Conservation (phyloP, 495 filamentous ascomycete genomes). For the Xylaria bambusicola region DNA sequence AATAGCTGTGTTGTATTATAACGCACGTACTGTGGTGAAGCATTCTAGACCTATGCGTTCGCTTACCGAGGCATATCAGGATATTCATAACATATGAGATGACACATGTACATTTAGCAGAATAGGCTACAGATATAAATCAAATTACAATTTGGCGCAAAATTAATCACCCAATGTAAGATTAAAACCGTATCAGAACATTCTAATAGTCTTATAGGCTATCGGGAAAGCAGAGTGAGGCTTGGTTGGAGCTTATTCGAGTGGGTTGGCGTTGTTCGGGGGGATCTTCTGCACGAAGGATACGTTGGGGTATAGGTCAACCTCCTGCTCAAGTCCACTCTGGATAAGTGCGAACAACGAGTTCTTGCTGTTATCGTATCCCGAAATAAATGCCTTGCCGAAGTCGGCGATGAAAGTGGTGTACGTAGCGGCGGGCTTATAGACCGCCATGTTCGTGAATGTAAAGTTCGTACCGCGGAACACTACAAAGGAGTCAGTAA, state of each 20-base stretch:
- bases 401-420: slow-evolving; percentile 8
- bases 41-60: too few relatives aligned
- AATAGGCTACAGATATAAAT: too few relatives aligned
- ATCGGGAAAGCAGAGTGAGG: background rate
- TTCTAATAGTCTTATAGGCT: too few relatives aligned
- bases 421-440: slow-evolving; percentile 11
- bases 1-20: too few relatives aligned
- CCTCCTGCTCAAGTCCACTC: slow-evolving; percentile 1
- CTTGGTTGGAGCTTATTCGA: background rate
- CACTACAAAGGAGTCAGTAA: too few relatives aligned
- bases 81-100: too few relatives aligned
- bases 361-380: background rate
- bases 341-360: slow-evolving; percentile 4
- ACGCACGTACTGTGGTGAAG: too few relatives aligned
- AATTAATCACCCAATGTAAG: too few relatives aligned
- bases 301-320: slow-evolving; percentile 8
- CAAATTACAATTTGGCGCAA: too few relatives aligned
- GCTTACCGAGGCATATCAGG: too few relatives aligned
- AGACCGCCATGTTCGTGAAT: slow-evolving; percentile 14
- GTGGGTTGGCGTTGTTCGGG: background rate
- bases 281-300: slow-evolving; percentile 13
- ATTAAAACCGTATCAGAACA: too few relatives aligned
- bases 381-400: background rate
- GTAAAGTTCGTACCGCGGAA: slow-evolving; percentile 15
- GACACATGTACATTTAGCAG: too few relatives aligned